These are phyloP conservation scores for Penicillium verhagenii DNA, from an alignment of 495 filamentous ascomycete genomes.

Conservation along the genomic window DNA sequence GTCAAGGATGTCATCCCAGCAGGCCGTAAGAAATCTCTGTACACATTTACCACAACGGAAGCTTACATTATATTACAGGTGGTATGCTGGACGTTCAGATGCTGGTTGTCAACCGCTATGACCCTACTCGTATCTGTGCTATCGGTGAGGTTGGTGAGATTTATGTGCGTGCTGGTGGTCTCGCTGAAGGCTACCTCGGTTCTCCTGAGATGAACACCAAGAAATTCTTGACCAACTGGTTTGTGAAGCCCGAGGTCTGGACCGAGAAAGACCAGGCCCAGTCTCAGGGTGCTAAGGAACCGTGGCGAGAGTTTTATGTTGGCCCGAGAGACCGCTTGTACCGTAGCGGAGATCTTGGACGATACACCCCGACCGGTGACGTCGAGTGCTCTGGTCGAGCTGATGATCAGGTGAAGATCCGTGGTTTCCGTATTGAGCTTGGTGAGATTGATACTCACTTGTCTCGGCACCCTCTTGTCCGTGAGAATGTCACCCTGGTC, in stretches of 20 bases:
- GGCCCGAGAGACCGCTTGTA: constrained; percentile 89
- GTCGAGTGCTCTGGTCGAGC: constrained; percentile 75
- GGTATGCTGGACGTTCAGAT: constrained; percentile 95
- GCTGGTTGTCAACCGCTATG: constrained; percentile 80
- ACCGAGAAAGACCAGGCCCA: constrained; percentile 56
- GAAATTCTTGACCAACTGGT: constrained; percentile 92
- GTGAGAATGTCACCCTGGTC: constrained; percentile 86
- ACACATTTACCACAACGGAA: not conserved
- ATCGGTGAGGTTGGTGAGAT: constrained; percentile 87
- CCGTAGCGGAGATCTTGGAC: constrained; percentile 76
- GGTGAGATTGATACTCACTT: constrained; percentile 90
- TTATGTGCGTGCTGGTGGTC: constrained; percentile 81
- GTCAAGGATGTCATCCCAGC: constrained; percentile 82
- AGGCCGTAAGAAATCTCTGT: constrained; percentile 45
- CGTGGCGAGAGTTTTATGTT: constrained; percentile 77
- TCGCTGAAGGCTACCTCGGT: constrained; percentile 85
- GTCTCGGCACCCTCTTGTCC: constrained; percentile 71
- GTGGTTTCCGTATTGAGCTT: constrained; percentile 93
- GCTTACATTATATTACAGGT: not conserved
- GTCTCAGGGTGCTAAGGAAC: constrained; percentile 35
- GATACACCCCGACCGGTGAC: constrained; percentile 70
- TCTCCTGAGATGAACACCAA: constrained; percentile 65
- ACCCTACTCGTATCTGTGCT: constrained; percentile 68
- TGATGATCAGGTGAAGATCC: constrained; percentile 93
- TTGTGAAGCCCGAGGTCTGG: constrained; percentile 75